Conservation (phyloP, 257 asterid species). For the Cruciata laevipes region DNA sequence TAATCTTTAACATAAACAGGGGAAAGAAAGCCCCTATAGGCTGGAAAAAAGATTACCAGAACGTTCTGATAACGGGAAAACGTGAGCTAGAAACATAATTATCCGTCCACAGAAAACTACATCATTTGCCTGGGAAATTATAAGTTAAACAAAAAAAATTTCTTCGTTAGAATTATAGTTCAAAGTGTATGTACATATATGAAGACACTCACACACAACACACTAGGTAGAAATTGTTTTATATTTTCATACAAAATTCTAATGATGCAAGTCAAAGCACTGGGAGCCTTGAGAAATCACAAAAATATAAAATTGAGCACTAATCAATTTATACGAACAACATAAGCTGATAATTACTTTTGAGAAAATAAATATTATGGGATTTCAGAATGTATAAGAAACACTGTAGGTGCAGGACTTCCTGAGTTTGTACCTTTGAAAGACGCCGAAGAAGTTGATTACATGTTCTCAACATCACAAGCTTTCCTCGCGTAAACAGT, state of each 20-base stretch:
- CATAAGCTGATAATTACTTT: background rate
- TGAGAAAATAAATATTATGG: background rate
- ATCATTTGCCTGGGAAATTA: conserved; percentile 81
- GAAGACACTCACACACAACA: background rate
- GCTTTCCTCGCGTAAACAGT: conserved; percentile 97
- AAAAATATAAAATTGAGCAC: background rate
- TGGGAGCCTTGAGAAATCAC: background rate
- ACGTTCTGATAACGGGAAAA: conserved; percentile 95
- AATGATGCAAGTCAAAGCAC: background rate
- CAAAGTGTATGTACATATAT: background rate
- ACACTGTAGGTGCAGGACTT: conserved; percentile 11
- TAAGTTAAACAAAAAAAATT: background rate
- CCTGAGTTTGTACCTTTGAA: conserved; percentile 60
- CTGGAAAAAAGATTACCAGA: conserved; percentile 50
- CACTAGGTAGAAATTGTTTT: background rate
- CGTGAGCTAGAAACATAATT: conserved; percentile 98
- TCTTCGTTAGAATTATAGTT: background rate
- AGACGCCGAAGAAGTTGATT: conserved; percentile 98
- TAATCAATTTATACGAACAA: background rate
- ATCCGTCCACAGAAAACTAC: conserved; percentile 97
- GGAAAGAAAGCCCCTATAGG: background rate
- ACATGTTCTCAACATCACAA: conserved; percentile 97
- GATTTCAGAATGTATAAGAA: conserved; percentile 2
- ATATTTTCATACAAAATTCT: background rate
- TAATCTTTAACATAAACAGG: background rate